Evolutionary conservation across 1,284 basidiomycete species (phyloP).

Genomic region (Veloporphyrellus conicus): DNA sequence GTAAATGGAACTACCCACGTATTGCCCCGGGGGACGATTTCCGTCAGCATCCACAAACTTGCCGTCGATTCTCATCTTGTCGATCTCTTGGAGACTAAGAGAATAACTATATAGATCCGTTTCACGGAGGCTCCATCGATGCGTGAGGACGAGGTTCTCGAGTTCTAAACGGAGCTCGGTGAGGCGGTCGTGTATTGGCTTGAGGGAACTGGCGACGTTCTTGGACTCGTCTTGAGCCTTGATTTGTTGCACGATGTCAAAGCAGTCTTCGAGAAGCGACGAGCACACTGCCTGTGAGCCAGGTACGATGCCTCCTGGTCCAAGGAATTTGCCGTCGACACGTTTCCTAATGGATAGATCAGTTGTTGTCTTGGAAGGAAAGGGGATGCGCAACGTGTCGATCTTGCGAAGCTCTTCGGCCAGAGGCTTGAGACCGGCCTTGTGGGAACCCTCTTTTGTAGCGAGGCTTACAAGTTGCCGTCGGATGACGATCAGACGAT

Average conservation of each 20-base stretch:
- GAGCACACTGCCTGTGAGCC: conserved; percentile 86
- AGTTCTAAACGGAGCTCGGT: conserved; percentile 82
- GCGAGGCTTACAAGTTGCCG: conserved; percentile 87
- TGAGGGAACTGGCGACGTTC: conserved; percentile 81
- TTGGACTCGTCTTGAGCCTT: conserved; percentile 91
- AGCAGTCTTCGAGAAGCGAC: conserved; percentile 93
- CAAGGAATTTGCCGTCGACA: conserved; percentile 94
- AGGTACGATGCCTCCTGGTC: conserved; percentile 87
- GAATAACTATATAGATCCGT: conserved; percentile 96
- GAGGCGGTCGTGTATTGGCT: conserved; percentile 93
- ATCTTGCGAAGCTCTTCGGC: conserved; percentile 94
- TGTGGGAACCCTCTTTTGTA: conserved; percentile 79
- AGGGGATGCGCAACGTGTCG: conserved; percentile 75
- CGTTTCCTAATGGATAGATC: conserved; percentile 58
- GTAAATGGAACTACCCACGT: conserved; percentile 50
- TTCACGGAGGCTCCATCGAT: conserved; percentile 95
- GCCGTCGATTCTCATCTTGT: conserved; percentile 94
- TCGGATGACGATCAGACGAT: conserved; percentile 83
- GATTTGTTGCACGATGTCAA: conserved; percentile 95
- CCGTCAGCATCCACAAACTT: conserved; percentile 96
- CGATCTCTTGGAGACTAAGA: conserved; percentile 91
- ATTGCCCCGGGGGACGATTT: conserved; percentile 86
- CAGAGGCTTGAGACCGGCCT: conserved; percentile 84
- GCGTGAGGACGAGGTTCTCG: conserved; percentile 88
- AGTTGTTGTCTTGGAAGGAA: conserved; percentile 19